These are phyloP conservation scores for Cercospora sp. DNA, from an alignment of 2,329 filamentous ascomycete genomes.

Conservation along the genomic window DNA sequence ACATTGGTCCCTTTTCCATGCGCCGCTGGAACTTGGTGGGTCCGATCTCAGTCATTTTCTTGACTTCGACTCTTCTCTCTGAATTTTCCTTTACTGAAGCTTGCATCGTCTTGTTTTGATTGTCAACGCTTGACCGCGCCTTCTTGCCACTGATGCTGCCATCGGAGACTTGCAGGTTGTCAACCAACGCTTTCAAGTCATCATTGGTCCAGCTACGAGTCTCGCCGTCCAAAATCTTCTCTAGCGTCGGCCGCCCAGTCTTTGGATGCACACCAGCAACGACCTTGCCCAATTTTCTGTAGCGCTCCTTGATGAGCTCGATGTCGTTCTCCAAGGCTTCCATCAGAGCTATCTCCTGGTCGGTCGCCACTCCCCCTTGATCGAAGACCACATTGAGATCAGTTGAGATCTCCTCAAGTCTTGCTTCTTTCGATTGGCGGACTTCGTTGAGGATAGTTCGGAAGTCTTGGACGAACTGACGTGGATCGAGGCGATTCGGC, in stretches of 20 bases:
- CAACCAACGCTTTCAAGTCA: neutral
- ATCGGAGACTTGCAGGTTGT: neutral
- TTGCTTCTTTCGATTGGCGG: neutral
- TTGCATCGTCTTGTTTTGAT: neutral
- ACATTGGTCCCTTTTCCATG: conserved; percentile 1
- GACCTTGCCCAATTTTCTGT: conserved; percentile 3
- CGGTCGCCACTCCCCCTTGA: neutral
- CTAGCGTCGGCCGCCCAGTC: neutral
- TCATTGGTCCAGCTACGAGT: neutral
- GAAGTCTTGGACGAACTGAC: neutral
- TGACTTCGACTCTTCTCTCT: neutral
- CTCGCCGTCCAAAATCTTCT: neutral
- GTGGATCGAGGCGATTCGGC: neutral
- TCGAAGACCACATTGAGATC: neutral
- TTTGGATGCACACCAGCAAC: neutral
- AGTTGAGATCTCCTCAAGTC: neutral
- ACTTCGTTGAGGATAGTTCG: neutral
- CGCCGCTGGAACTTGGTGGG: neutral
- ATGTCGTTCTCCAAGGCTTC: neutral
- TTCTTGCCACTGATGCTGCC: neutral
- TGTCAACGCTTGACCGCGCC: neutral
- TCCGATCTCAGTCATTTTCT: neutral
- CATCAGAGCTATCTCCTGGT: neutral
- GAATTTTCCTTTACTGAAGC: neutral
- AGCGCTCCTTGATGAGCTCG: conserved; percentile 1